Evolutionary conservation across 495 filamentous ascomycete genomes (phyloP), one percentile per base, ranked within the genome.

Genomic region (Ascodesmis nigricans): DNA sequence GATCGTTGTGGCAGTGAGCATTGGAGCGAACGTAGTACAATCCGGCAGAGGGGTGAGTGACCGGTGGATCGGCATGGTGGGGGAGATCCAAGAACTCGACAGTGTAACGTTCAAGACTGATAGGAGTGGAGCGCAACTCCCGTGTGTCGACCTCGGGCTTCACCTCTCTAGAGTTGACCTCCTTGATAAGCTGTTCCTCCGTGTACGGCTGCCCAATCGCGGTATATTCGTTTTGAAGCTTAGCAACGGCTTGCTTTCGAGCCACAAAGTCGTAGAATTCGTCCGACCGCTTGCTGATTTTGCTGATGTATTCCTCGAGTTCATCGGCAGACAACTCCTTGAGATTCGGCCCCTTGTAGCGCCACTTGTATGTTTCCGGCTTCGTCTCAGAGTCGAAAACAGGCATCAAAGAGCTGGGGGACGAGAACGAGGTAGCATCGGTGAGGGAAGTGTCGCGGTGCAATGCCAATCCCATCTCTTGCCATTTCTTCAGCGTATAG

Each of bases 41-140:
- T 40, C 87, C 87, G 2, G 73, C 90, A 1, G 82, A 87, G 1
- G 90, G 87, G 55, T 99, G 87, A 5, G 84, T 95, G 35, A 33
- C 18, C 5, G 65, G 65, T 1, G 77, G 79, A 2, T 82, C 76
- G 2, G 78, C 75, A 4, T 49, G 45, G 8, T 57, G 49, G 7
- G 65, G 65, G 45, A 52, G 34, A 15, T 52, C 49, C 10, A 52
- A 22, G 35, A 52, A 52, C 7, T 27, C 38, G 5, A 35, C 21
- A 3, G 45, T 41, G 19, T 52, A 25, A 3, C 14, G 14, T 26
- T 40, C 35, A 5, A 52, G 49, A 10, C 41, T 15, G 23, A 27
- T 17, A 0, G 21, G 2, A 13, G 51, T 36, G 3, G 35, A 37
- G n/a, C 49, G 49, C 9, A 52, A 29, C 5, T 35, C 27, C 1